Percentiles rank a stretch among this genome's conserved stretches.
Evolutionary conservation across 768 basidiomycete genomes (phyloP).

Genomic region (Russula virescens): DNA sequence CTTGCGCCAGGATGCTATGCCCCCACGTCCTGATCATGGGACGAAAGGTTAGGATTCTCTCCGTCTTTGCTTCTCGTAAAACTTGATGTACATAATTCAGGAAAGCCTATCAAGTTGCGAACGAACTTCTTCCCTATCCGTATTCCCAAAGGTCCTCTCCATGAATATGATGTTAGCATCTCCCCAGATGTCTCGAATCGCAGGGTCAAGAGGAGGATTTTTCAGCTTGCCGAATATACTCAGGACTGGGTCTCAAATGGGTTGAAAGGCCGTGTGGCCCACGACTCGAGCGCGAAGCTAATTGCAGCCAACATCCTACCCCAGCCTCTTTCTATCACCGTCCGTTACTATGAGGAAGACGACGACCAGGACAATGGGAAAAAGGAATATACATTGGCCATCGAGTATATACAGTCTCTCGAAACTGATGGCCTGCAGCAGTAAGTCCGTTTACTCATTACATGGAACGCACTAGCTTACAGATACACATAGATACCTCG

Average conservation of each 20-base stretch:
- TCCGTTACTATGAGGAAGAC: slow-evolving; percentile 44
- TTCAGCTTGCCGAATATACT: slow-evolving; percentile 43
- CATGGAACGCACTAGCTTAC: slow-evolving; percentile 5
- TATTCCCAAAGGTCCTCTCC: slow-evolving; percentile 42
- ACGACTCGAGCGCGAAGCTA: slow-evolving; percentile 44
- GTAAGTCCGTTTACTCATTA: slow-evolving; percentile 28
- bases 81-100: slow-evolving; percentile 24
- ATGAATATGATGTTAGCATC: slow-evolving; percentile 45
- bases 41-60: slow-evolving; percentile 24
- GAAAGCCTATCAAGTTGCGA: slow-evolving; percentile 42
- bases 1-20: slow-evolving; percentile 34
- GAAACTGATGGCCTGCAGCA: slow-evolving; percentile 38
- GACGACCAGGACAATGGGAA: slow-evolving; percentile 33
- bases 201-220: slow-evolving; percentile 43
- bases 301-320: slow-evolving; percentile 39
- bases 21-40: slow-evolving; percentile 46
- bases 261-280: slow-evolving; percentile 40
- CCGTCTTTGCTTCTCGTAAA: not conserved
- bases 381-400: slow-evolving; percentile 41
- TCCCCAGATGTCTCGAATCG: slow-evolving; percentile 34
- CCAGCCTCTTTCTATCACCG: slow-evolving; percentile 37
- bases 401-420: slow-evolving; percentile 40
- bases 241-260: slow-evolving; percentile 38
- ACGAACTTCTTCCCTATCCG: slow-evolving; percentile 49
- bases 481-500: slow-evolving; percentile 36